Evolutionary conservation across 495 filamentous ascomycete species (phyloP).

Genomic region (Trichoderma asperelloides): DNA sequence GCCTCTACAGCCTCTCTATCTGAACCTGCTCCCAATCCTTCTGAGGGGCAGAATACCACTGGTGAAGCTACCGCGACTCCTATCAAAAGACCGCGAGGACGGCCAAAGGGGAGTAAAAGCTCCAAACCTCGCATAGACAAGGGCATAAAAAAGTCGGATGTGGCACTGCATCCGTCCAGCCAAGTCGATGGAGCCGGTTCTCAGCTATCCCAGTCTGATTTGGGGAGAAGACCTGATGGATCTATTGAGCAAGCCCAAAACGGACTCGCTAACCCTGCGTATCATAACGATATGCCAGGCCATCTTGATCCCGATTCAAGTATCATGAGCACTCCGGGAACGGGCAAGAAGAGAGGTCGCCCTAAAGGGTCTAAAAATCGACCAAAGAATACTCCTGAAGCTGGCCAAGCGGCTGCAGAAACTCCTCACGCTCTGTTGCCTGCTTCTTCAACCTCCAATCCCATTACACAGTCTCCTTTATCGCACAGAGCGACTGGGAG

Average conservation of each 20-base stretch:
- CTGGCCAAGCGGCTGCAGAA: neutral
- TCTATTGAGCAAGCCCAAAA: neutral
- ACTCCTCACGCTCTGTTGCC: neutral
- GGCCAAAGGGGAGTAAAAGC: conserved; percentile 44
- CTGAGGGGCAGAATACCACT: neutral
- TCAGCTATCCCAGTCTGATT: neutral
- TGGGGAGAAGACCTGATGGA: neutral
- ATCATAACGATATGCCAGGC: neutral
- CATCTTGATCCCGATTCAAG: conserved; percentile 17
- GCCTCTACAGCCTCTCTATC: neutral
- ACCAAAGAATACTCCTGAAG: conserved; percentile 25
- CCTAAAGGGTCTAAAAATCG: conserved; percentile 43
- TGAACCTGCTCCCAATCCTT: neutral
- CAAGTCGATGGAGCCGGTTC: neutral
- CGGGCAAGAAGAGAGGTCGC: conserved; percentile 23
- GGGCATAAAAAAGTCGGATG: conserved; percentile 33
- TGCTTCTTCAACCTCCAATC: neutral
- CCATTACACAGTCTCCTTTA: neutral
- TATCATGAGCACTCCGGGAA: conserved; percentile 19
- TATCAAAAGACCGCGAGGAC: conserved; percentile 34
- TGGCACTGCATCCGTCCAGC: neutral
- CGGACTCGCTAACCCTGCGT: neutral
- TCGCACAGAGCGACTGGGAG: neutral
- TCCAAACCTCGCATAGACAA: conserved; percentile 41
- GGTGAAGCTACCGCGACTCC: conserved; percentile 14